A percentile compares a stretch with the other conserved stretches of the same genome.
These are phyloP conservation scores for Hemileccinum impolitum DNA, from an alignment of 768 basidiomycete genomes.

Conservation along the genomic window DNA sequence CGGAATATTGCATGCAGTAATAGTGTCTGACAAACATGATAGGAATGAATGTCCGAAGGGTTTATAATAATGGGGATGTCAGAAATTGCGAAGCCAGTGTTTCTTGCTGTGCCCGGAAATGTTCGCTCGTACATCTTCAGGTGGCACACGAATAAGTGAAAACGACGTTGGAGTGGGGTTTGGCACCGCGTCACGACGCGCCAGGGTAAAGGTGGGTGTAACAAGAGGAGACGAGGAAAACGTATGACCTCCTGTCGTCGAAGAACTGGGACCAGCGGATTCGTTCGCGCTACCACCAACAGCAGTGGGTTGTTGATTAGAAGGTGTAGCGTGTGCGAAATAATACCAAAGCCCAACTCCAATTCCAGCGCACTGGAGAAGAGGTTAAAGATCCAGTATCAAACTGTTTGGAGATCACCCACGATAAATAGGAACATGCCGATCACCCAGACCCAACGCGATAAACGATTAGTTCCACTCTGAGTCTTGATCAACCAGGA, in stretches of 20 bases:
- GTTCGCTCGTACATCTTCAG: constrained; percentile 4
- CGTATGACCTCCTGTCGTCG: constrained; percentile 11
- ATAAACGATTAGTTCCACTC: constrained; percentile 46
- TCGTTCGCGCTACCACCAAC: constrained; percentile 63
- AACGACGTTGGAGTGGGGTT: constrained; percentile 17
- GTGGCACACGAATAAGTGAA: constrained; percentile 4
- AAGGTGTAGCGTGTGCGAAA: constrained; percentile 47
- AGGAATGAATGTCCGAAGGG: neutral
- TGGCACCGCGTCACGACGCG: constrained; percentile 31
- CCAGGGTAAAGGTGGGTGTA: constrained; percentile 60
- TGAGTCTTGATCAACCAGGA: constrained; percentile 69
- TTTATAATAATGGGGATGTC: constrained; percentile 1
- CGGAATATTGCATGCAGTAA: constrained; percentile 4
- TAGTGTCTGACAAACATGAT: constrained; percentile 2
- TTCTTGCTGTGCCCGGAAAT: constrained; percentile 10
- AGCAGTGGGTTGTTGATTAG: constrained; percentile 52
- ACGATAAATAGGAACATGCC: constrained; percentile 59
- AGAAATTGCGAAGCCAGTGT: constrained; percentile 9
- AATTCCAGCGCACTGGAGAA: constrained; percentile 43
- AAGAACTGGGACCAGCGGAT: constrained; percentile 22
- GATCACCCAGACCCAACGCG: constrained; percentile 68
- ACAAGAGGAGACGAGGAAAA: constrained; percentile 40
- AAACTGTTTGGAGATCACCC: constrained; percentile 18
- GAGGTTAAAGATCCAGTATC: neutral
- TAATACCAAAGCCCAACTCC: constrained; percentile 62